These are phyloP conservation scores for Cokeromyces recurvatus DNA, from an alignment of 371 early-diverging fungal genomes.

Conservation along the genomic window DNA sequence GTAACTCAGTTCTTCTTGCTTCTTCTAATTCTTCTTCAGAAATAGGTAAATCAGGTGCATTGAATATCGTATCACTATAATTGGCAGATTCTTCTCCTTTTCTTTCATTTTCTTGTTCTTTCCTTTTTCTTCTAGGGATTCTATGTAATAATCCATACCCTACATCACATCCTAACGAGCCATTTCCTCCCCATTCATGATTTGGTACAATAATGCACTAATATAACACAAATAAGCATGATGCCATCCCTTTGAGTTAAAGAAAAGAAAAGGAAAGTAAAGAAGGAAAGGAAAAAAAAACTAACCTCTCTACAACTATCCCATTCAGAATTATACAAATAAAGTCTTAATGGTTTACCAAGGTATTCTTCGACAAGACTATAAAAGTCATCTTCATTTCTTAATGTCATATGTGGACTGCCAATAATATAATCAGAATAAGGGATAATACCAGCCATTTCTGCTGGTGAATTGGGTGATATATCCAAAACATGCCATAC, in stretches of 20 bases:
- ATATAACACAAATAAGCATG: too few species aligned
- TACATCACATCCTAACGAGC: constrained; percentile 66
- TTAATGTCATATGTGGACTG: constrained; percentile 49
- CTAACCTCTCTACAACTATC: constrained; percentile 63
- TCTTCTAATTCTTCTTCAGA: constrained; percentile 1
- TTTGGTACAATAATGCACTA: constrained; percentile 64
- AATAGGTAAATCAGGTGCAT: constrained; percentile 12
- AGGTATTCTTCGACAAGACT: constrained; percentile 49
- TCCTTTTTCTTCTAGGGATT: constrained; percentile 21
- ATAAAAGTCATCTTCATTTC: constrained; percentile 61
- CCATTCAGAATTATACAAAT: constrained; percentile 60
- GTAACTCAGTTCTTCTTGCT: too few species aligned
- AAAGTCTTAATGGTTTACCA: constrained; percentile 54
- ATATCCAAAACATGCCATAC: constrained; percentile 74
- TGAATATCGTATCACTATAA: constrained; percentile 23
- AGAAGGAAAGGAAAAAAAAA: too few species aligned
- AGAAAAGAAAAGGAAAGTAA: too few species aligned
- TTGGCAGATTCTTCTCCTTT: constrained; percentile 2
- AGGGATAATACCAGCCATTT: constrained; percentile 60
- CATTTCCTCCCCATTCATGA: constrained; percentile 69
- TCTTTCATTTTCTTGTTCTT: constrained; percentile 2
- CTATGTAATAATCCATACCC: constrained; percentile 51
- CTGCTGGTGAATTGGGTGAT: constrained; percentile 60
- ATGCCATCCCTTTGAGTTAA: too few species aligned
- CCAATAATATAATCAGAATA: constrained; percentile 67